Evolutionary conservation across 2,329 filamentous ascomycete species (phyloP).

Genomic region (Diplocarpon rosae): DNA sequence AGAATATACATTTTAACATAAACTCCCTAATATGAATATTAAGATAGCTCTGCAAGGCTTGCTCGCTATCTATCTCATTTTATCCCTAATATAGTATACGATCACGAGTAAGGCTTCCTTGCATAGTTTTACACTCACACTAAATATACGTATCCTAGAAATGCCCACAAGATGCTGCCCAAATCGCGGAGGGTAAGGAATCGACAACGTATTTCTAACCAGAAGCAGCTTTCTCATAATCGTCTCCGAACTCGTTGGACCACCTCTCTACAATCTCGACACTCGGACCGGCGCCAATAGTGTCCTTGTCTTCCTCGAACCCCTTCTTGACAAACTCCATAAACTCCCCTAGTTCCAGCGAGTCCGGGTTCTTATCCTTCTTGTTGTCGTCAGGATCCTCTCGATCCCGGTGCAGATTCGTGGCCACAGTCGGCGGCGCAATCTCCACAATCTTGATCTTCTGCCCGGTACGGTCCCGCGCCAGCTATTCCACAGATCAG

Average conservation of each 20-base stretch:
- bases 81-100: too few relatives aligned
- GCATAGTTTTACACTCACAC: too few relatives aligned
- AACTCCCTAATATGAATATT: too few relatives aligned
- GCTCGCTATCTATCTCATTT: too few relatives aligned
- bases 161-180: too few relatives aligned
- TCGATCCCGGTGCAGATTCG: slow-evolving; percentile 44
- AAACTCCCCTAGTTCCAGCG: slow-evolving; percentile 42
- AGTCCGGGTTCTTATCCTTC: slow-evolving; percentile 39
- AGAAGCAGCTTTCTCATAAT: slow-evolving; percentile 1
- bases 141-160: too few relatives aligned
- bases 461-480: slow-evolving; percentile 8
- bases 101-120: too few relatives aligned
- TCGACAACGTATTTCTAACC: too few relatives aligned
- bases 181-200: too few relatives aligned
- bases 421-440: slow-evolving; percentile 42
- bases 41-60: too few relatives aligned
- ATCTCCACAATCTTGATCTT: slow-evolving; percentile 42
- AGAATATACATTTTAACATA: too few relatives aligned
- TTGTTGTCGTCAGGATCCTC: slow-evolving; percentile 47
- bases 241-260: slow-evolving; percentile 25
- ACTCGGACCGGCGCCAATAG: slow-evolving; percentile 36
- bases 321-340: slow-evolving; percentile 36
- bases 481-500: slow-evolving; percentile 22
- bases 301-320: slow-evolving; percentile 37
- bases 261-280: slow-evolving; percentile 33